Conservation (phyloP, 306 rosid species). For the Acacia acuminata region DNA sequence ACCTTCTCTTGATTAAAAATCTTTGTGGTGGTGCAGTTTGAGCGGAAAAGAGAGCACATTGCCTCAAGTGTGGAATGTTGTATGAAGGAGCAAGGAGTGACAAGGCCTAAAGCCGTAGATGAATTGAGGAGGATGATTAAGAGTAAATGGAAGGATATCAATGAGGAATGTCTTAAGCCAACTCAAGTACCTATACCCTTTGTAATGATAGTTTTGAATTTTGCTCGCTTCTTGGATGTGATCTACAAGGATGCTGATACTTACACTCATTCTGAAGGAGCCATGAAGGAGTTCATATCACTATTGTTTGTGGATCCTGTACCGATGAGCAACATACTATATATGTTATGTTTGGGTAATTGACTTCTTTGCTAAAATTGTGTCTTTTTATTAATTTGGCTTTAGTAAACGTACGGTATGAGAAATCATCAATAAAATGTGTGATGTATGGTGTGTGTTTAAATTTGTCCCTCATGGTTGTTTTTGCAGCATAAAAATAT, state of each 20-base stretch:
- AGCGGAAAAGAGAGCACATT: slow-evolving; percentile 8
- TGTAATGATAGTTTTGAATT: not conserved
- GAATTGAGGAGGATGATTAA: not conserved
- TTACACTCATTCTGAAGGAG: slow-evolving; percentile 6
- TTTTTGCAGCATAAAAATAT: not conserved
- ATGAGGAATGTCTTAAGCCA: not conserved
- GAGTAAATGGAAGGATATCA: slow-evolving; percentile 6
- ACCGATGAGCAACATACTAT: not conserved
- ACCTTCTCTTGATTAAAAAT: not conserved
- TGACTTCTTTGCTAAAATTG: not conserved
- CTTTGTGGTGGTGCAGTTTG: not conserved
- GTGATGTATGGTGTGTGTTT: not conserved
- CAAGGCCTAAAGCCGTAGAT: slow-evolving; percentile 5
- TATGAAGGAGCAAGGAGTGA: slow-evolving; percentile 10
- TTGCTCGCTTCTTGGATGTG: not conserved
- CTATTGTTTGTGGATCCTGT: not conserved
- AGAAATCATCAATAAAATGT: not conserved
- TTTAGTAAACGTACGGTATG: not conserved
- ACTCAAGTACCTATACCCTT: not conserved
- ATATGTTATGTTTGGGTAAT: not conserved
- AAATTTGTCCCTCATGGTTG: not conserved
- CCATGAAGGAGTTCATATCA: not conserved
- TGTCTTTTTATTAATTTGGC: not conserved
- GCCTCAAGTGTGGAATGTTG: slow-evolving; percentile 20
- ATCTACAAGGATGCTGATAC: slow-evolving; percentile 5